These are phyloP conservation scores for Metarhizium guizhouense DNA, from an alignment of 2,329 filamentous ascomycete genomes.

Conservation along the genomic window DNA sequence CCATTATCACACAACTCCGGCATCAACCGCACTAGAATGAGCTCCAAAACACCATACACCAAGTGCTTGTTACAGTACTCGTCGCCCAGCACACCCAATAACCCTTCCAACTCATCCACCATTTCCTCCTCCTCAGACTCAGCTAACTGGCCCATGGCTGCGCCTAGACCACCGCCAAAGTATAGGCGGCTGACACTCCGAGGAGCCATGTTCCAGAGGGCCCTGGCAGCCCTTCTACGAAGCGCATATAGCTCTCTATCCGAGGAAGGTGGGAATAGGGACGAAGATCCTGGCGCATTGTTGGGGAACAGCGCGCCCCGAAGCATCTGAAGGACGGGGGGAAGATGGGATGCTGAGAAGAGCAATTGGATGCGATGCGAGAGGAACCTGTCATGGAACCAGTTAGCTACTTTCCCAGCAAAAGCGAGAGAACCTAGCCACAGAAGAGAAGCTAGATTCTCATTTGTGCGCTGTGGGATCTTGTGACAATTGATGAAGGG, in stretches of 20 bases:
- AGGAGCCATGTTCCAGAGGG: conserved; percentile 42
- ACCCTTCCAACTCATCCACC: conserved; percentile 50
- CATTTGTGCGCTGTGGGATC: conserved; percentile 5
- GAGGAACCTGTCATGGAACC: conserved; percentile 38
- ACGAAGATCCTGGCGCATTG: conserved; percentile 61
- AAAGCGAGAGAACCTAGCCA: not conserved
- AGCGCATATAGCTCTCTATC: conserved; percentile 52
- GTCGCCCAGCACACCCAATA: conserved; percentile 70
- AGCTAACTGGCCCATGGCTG: conserved; percentile 13
- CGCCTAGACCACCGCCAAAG: conserved; percentile 32
- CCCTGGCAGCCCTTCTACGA: conserved; percentile 56
- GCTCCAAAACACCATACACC: conserved; percentile 72
- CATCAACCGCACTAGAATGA: conserved; percentile 71
- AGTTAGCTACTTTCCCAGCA: conserved; percentile 11
- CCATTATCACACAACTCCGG: conserved; percentile 73
- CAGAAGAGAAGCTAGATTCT: not conserved
- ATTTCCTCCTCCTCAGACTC: conserved; percentile 29
- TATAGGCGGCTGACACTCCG: conserved; percentile 39
- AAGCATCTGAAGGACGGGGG: conserved; percentile 58
- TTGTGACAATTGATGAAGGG: not conserved
- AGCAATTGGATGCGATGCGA: conserved; percentile 49
- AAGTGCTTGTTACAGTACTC: conserved; percentile 89
- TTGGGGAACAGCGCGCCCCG: conserved; percentile 80
- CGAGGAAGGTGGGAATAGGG: conserved; percentile 49
- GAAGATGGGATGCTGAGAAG: conserved; percentile 55